Evolutionary conservation across 1,139 yeast genomes (phyloP), one percentile per base, ranked within the genome.

Genomic region (Lodderomyces margitis): DNA sequence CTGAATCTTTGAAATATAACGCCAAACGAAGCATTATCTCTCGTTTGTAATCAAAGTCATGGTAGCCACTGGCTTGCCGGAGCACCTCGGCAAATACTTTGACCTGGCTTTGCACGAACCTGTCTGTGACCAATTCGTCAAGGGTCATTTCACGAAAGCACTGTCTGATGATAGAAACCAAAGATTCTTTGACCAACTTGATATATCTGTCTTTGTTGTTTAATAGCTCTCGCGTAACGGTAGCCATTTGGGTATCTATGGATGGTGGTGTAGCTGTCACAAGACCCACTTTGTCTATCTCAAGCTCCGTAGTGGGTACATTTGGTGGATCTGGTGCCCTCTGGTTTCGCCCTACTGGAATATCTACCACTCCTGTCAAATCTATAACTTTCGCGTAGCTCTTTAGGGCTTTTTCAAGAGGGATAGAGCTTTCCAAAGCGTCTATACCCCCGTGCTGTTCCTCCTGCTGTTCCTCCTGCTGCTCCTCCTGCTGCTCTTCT

Each of bases 151-250:
- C 27, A n/a, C 21, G 15, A 31, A 37, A 37, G 2, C 12, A 12
- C 5, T 9, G 23, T n/a, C 31, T 31, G 20, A 37, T 37, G 11
- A 37, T 30, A 2, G 14, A 30, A 15, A 31, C 31, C 23, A 37
- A 23, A 11, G 35, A 31, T 21, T 37, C 35, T 30, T 37, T 37
- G 11, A 37, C 35, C 28, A 37, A 20, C 16, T 37, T 30, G n/a
- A 30, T 23, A 10, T 30, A 30, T 15, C 21, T 21, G 12, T 14
- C 10, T 23, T 37, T 37, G 28, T 30, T 19, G 11, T 30, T 12
- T 17, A 16, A 15, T 15, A 28, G 32, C 3, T 15, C 30, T n/a
- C 12, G 30, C 16, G 5, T 5, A 25, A 12, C 11, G 25, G 25
- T 23, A 4, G 7, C 30, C 30, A 4, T n/a, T n/a, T n/a, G n/a